Evolutionary conservation across 805 yeast genomes (phyloP).

Genomic region (Brettanomyces anomalus): DNA sequence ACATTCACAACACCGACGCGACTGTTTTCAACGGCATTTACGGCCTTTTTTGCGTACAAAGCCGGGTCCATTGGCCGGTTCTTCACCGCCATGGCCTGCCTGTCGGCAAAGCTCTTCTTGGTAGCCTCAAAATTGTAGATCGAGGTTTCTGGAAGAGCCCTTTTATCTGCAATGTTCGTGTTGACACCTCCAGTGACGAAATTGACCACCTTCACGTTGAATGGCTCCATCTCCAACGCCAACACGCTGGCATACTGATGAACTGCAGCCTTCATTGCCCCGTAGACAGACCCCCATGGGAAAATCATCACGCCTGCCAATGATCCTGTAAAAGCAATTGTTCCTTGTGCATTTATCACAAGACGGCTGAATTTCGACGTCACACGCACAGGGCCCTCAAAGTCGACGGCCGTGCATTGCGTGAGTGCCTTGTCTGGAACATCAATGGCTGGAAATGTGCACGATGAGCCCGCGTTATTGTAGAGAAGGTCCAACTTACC

Average conservation of each 20-base stretch:
- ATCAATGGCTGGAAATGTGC: conserved; percentile 64
- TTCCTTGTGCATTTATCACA: conserved; percentile 53
- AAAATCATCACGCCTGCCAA: conserved; percentile 55
- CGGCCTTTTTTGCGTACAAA: conserved; percentile 46
- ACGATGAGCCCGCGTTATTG: conserved; percentile 58
- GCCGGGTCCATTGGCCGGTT: conserved; percentile 53
- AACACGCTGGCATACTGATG: conserved; percentile 60
- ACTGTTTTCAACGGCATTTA: conserved; percentile 36
- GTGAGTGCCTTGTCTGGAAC: conserved; percentile 39
- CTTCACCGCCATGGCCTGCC: conserved; percentile 51
- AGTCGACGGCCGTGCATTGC: conserved; percentile 55
- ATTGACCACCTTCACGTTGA: conserved; percentile 62
- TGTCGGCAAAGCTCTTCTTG: conserved; percentile 33
- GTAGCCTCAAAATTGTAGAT: conserved; percentile 45
- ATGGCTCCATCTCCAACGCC: conserved; percentile 60
- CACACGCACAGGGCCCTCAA: conserved; percentile 58
- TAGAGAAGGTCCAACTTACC: conserved; percentile 46
- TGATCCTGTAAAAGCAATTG: conserved; percentile 69
- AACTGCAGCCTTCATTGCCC: conserved; percentile 67
- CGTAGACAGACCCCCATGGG: conserved; percentile 62
- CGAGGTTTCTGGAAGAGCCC: conserved; percentile 50
- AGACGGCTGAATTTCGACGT: conserved; percentile 40
- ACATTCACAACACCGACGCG: conserved; percentile 35
- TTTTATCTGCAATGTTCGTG: conserved; percentile 60
- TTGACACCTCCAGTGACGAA: conserved; percentile 69